These are phyloP conservation scores for Leccinellum luteum DNA, from an alignment of 768 basidiomycete species.

Conservation along the genomic window DNA sequence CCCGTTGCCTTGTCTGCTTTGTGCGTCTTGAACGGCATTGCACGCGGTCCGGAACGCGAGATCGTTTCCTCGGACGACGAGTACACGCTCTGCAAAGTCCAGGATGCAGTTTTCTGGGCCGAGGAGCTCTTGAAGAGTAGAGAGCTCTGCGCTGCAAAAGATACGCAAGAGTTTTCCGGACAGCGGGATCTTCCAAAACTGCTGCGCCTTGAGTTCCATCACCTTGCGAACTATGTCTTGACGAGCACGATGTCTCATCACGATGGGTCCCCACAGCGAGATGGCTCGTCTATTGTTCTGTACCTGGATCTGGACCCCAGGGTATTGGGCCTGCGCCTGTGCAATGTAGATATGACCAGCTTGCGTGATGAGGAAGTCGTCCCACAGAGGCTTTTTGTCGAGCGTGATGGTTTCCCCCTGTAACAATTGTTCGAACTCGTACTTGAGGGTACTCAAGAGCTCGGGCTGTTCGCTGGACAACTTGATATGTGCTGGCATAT, in stretches of 20 bases:
- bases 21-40: constrained; percentile 41
- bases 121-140: constrained; percentile 43
- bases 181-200: constrained; percentile 45
- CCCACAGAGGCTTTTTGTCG: constrained; percentile 59
- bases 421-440: constrained; percentile 57
- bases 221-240: constrained; percentile 48
- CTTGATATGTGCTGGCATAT: constrained; percentile 37
- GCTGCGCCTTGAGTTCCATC: constrained; percentile 40
- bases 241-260: constrained; percentile 40
- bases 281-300: constrained; percentile 44
- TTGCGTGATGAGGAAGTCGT: constrained; percentile 51
- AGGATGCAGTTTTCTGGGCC: constrained; percentile 58
- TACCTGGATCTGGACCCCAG: constrained; percentile 43
- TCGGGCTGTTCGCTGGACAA: constrained; percentile 50
- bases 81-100: constrained; percentile 38
- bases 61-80: constrained; percentile 59
- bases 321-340: constrained; percentile 37
- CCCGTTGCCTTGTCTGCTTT: constrained; percentile 30
- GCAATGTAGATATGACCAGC: constrained; percentile 46
- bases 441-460: constrained; percentile 54
- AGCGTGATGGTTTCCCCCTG: constrained; percentile 57
- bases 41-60: constrained; percentile 34
- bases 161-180: constrained; percentile 42
- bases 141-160: constrained; percentile 47
- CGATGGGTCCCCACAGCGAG: constrained; percentile 51